Evolutionary conservation across 2,329 filamentous ascomycete genomes (phyloP), one percentile per base, ranked within the genome.

Genomic region (Penicillium fuscoglaucum): DNA sequence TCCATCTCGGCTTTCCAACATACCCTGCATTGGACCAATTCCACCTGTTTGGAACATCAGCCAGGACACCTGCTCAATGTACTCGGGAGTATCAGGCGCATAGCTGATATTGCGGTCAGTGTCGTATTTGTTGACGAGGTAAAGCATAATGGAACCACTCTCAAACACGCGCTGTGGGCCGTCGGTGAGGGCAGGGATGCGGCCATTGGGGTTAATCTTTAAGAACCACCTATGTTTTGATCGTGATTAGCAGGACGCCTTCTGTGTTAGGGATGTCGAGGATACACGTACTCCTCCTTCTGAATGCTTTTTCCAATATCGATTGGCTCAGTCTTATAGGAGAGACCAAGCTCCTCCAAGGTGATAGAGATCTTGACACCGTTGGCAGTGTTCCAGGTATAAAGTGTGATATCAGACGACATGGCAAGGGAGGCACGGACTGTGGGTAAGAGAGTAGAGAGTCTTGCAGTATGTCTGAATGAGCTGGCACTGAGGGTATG

Each of bases 171-270:
- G 68, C 64, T 74, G 62, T 1, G 65, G 61, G 39, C 70, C 69
- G 63, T 81, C 79, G 37, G 74, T 69, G 47, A 81, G 72, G 28
- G 78, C 79, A 24, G 78, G 79, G 53, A 80, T 80, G 39, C 78
- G 75, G 31, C 78, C 79, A 62, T 80, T 80, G n/a, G 79, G 79
- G 59, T 80, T 80, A 58, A 80, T 78, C 45, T 77, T 72, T 41
- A 80, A 61, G 64, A 76, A 81, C 77, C 78, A 79, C 7, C 68
- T 68, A 28, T 39, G 5, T 29, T 29, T 17, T 17, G 8, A 29
- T 12, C 13, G 12, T 37, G 21, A 39, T 53, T 13, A 49, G 39
- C n/a, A 35, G 26, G 19, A 9, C 17, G 1, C 13, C 2, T 17
- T 17, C 24, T 39, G 26, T 2, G 21, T 2, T 29, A 31, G 12